Conservation (phyloP, 495 filamentous ascomycete genomes). For the Tuber brumale region DNA sequence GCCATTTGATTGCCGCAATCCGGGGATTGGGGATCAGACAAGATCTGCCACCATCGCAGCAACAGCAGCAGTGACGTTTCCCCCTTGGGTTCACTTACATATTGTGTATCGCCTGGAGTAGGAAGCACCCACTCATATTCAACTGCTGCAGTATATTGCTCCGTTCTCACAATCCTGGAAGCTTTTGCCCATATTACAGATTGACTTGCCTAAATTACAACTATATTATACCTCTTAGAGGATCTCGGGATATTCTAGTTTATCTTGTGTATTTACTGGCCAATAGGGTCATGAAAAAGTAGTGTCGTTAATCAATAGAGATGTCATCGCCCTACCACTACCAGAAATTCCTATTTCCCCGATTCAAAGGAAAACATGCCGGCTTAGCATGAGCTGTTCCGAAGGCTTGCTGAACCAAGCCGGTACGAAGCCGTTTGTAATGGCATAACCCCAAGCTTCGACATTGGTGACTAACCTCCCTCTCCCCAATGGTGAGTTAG, state of each 20-base stretch:
- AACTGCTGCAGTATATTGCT: not conserved
- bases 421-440: constrained; percentile 13
- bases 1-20: not conserved
- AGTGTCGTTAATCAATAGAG: not conserved
- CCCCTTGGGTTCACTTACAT: not conserved
- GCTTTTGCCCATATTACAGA: not conserved
- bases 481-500: not conserved
- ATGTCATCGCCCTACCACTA: not conserved
- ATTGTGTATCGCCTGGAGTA: not conserved
- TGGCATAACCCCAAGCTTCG: constrained; percentile 30
- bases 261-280: not conserved
- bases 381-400: not conserved
- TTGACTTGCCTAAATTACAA: not conserved
- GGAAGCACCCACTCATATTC: not conserved
- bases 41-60: not conserved
- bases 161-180: not conserved
- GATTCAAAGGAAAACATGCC: not conserved
- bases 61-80: not conserved
- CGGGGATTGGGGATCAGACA: not conserved
- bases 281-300: not conserved
- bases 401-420: not conserved
- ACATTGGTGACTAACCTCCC: constrained; percentile 20
- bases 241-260: not conserved
- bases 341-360: not conserved
- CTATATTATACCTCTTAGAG: not conserved